These are phyloP conservation scores for Capronia epimyces DNA, from an alignment of 2,329 filamentous ascomycete species.

Conservation along the genomic window DNA sequence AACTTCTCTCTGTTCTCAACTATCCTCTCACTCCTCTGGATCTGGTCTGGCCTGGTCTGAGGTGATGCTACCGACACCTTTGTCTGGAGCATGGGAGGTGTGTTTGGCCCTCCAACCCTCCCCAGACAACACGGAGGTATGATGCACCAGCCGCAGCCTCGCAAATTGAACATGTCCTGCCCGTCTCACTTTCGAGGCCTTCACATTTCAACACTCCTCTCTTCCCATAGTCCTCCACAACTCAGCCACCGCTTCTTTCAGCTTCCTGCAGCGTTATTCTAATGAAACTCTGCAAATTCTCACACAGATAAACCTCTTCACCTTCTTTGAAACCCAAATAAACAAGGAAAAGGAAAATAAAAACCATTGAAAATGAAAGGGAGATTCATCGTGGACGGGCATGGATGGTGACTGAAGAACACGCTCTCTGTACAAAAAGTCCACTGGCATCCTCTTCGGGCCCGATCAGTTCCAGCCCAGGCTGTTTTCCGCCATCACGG, in stretches of 20 bases:
- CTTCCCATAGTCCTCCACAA: no score
- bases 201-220: no score
- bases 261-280: not conserved
- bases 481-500: conserved; percentile 89
- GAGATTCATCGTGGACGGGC: conserved; percentile 19
- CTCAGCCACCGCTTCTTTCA: not conserved
- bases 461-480: conserved; percentile 79
- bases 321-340: not conserved
- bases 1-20: no score
- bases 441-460: not conserved
- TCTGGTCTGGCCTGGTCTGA: no score
- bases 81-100: no score
- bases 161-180: no score
- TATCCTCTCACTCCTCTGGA: no score
- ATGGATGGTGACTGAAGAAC: conserved; percentile 9
- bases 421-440: conserved; percentile 17
- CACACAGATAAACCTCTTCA: not conserved
- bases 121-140: no score
- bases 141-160: no score
- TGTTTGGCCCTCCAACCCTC: no score
- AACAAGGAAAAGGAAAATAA: conserved; percentile 7
- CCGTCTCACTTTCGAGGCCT: no score
- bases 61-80: no score
- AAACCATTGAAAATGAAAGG: conserved; percentile 15
- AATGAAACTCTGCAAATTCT: not conserved